A percentile compares a stretch with the other conserved stretches of the same genome.
Conservation (phyloP, 805 yeast species). For the Saccharomyces mikatae region DNA sequence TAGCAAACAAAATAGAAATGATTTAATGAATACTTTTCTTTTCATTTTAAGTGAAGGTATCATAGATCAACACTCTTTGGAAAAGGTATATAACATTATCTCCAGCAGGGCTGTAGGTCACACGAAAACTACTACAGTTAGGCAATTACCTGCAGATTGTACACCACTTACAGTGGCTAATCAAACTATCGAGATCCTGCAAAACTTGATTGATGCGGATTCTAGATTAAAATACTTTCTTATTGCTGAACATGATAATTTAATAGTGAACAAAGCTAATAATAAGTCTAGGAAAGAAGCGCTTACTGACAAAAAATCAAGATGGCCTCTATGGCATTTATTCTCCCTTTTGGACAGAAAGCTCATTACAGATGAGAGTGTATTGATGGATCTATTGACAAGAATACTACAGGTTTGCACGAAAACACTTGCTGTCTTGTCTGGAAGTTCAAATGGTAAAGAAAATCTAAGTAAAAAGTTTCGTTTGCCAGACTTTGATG, state of each 20-base stretch:
- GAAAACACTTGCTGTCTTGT: slow-evolving; percentile 53
- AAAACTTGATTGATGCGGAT: slow-evolving; percentile 59
- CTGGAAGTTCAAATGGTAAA: slow-evolving; percentile 33
- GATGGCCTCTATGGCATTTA: slow-evolving; percentile 67
- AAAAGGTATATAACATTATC: slow-evolving; percentile 51
- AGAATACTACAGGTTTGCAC: slow-evolving; percentile 71
- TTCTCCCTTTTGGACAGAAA: slow-evolving; percentile 54
- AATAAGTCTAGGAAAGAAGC: slow-evolving; percentile 30
- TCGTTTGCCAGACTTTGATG: slow-evolving; percentile 57
- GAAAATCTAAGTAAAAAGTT: slow-evolving; percentile 25
- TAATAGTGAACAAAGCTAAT: slow-evolving; percentile 32
- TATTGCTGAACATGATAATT: slow-evolving; percentile 63
- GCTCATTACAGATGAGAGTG: slow-evolving; percentile 62
- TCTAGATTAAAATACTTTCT: slow-evolving; percentile 64
- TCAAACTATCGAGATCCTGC: slow-evolving; percentile 69
- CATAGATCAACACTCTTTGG: slow-evolving; percentile 49
- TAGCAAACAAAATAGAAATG: slow-evolving; percentile 71
- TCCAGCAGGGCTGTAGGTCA: slow-evolving; percentile 40
- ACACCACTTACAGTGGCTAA: slow-evolving; percentile 66
- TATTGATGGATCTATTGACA: slow-evolving; percentile 68
- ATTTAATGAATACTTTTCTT: slow-evolving; percentile 59
- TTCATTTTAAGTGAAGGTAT: slow-evolving; percentile 73
- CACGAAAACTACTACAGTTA: slow-evolving; percentile 2
- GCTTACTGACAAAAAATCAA: slow-evolving; percentile 31
- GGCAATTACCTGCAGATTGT: slow-evolving; percentile 47